phyloP scores from a whole-genome alignment of 1,284 basidiomycete genomes.

The Sphagnurus paluster region DNA sequence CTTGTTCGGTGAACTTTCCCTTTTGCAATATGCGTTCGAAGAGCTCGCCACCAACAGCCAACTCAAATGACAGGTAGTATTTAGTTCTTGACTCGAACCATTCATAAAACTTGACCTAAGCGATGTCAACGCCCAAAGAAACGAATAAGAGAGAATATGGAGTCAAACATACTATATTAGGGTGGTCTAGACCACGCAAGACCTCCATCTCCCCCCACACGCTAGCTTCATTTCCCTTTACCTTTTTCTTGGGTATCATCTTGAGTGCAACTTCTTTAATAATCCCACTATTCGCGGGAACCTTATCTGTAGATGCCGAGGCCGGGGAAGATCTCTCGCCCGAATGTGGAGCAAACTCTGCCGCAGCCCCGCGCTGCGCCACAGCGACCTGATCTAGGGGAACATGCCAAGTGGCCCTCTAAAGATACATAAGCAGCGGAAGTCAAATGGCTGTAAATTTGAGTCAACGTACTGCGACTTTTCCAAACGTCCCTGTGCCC shows the following conservation, averaged over 20 bases:
- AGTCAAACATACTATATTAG: constrained; percentile 73
- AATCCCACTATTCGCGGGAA: constrained; percentile 26
- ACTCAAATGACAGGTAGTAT: constrained; percentile 90
- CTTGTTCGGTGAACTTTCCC: constrained; percentile 89
- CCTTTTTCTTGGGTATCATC: constrained; percentile 89
- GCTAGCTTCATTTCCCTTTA: constrained; percentile 82
- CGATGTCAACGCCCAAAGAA: neutral
- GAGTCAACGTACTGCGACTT: constrained; percentile 75
- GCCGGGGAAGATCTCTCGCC: constrained; percentile 17
- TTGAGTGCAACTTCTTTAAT: constrained; percentile 81
- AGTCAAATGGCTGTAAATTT: constrained; percentile 7
- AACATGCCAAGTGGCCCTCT: constrained; percentile 75
- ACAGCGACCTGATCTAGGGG: constrained; percentile 57
- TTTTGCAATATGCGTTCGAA: constrained; percentile 82
- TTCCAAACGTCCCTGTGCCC: constrained; percentile 84
- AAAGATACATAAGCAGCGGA: constrained; percentile 3
- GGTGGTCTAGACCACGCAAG: constrained; percentile 82
- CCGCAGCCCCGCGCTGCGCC: constrained; percentile 56
- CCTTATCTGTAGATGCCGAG: constrained; percentile 19
- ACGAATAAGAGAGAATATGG: neutral
- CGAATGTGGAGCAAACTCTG: constrained; percentile 22
- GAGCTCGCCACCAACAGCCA: constrained; percentile 87
- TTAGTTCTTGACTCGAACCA: constrained; percentile 92
- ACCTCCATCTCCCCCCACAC: constrained; percentile 93
- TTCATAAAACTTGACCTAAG: constrained; percentile 87